Percentiles rank a stretch among this genome's conserved stretches.
phyloP scores from a whole-genome alignment of 371 early-diverging fungal genomes.

The Catenaria anguillulae region DNA sequence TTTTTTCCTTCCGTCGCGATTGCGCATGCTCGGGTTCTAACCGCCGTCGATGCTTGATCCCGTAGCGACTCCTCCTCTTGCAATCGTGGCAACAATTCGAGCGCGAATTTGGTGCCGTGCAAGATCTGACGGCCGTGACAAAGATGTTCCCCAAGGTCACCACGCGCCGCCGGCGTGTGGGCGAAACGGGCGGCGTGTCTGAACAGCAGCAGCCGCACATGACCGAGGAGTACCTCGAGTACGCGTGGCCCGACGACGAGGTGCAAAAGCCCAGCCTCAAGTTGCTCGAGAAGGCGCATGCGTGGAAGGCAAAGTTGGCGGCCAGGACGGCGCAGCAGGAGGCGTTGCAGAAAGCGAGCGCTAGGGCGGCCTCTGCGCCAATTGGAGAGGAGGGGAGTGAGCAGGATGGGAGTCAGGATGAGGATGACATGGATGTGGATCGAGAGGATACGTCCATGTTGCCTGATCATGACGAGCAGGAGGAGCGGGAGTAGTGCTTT shows the following conservation, averaged over 20 bases:
- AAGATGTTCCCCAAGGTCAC: conserved; percentile 72
- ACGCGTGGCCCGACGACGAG: conserved; percentile 92
- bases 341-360: too few relatives aligned
- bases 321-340: too few relatives aligned
- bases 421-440: too few relatives aligned
- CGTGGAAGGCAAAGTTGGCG: conserved; percentile 47
- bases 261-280: conserved; percentile 68
- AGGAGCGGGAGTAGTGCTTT: too few relatives aligned
- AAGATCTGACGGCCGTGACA: conserved; percentile 40
- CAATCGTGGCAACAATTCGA: conserved; percentile 90
- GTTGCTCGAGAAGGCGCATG: conserved; percentile 74
- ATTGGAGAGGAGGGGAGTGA: too few relatives aligned
- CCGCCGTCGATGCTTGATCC: conserved; percentile 5
- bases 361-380: too few relatives aligned
- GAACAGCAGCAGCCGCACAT: conserved; percentile 24
- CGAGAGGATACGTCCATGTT: too few relatives aligned
- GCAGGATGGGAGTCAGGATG: too few relatives aligned
- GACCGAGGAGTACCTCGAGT: conserved; percentile 94
- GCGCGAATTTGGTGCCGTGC: conserved; percentile 41
- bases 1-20: not conserved
- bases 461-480: too few relatives aligned
- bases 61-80: conserved; percentile 61
- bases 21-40: not conserved
- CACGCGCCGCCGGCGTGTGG: conserved; percentile 53
- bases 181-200: conserved; percentile 33